Base-by-base conservation (phyloP, 305 asterid species). In the Lippia alba region DNA sequence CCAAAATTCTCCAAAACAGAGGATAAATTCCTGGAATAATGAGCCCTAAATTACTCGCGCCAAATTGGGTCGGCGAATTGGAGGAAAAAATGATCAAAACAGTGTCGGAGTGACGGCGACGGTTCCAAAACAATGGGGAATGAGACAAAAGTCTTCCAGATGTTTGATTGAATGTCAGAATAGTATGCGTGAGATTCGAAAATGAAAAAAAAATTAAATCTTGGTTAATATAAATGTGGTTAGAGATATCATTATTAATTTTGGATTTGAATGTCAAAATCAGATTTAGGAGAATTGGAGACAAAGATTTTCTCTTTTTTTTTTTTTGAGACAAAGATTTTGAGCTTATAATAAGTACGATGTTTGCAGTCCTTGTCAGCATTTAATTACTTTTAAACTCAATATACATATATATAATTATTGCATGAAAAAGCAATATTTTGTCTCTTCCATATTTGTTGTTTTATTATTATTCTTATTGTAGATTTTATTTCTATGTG, bases 1-100 rank as follows among this genome's bases (percentile, higher is more conserved):
- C 33, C 64, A 19, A 51, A 48, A 62, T 65, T 74, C 61, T 70
- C 54, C 61, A 30, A 71, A 11, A 44, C 49, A 44, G 49, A 44
- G 41, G 9, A 36, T 44, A 7, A 44, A 44, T 44, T 44, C 49
- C 14, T 3, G 12, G 49, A 44, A 44, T 44, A 44, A 8, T 44
- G 14, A 44, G 49, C 12, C 49, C 49, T 44, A 44, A 44, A 24
- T 24, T 24, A 24, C 30, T 8, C 49, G 10, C 49, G 49, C 14
- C 6, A 44, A 44, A 6, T 5, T 44, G 49, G 49, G 49, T 11
- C 49, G 49, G 49, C 12, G 49, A 44, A 44, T 8, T 44, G 49
- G n/a, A n/a, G 9, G 41, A 2, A 44, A 44, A 44, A 10, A 44
- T 8, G 49, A 10, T 7, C 12, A 44, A 44, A 2, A 8, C 49